phyloP scores from a whole-genome alignment of 2,329 filamentous ascomycete species.

The Chaetomium strumarium region DNA sequence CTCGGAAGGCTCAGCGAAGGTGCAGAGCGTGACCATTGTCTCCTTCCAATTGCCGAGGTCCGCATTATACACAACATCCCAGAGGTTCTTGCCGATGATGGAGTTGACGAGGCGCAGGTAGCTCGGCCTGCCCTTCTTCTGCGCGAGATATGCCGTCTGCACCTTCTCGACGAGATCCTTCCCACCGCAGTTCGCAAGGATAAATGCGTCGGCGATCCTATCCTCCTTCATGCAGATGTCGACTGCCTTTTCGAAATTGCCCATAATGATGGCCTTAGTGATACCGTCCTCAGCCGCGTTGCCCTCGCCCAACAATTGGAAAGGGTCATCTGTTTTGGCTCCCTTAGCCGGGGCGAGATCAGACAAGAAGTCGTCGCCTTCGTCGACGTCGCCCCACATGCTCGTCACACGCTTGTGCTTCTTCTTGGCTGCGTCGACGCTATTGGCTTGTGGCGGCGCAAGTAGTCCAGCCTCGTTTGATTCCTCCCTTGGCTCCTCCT shows the following conservation, averaged over 20 bases:
- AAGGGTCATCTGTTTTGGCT: slow-evolving; percentile 88
- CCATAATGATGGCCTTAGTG: slow-evolving; percentile 81
- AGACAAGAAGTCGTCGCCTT: slow-evolving; percentile 80
- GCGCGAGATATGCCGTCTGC: slow-evolving; percentile 82
- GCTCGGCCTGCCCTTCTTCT: slow-evolving; percentile 76
- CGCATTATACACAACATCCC: slow-evolving; percentile 97
- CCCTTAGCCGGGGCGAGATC: slow-evolving; percentile 82
- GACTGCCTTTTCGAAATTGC: slow-evolving; percentile 83
- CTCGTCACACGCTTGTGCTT: slow-evolving; percentile 61
- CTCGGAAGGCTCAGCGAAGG: slow-evolving; percentile 83
- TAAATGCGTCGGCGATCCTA: slow-evolving; percentile 90
- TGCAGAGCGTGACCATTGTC: slow-evolving; percentile 91
- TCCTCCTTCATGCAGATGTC: slow-evolving; percentile 85
- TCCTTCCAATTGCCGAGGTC: slow-evolving; percentile 94
- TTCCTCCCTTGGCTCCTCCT: slow-evolving; percentile 16
- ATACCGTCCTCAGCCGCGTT: slow-evolving; percentile 82
- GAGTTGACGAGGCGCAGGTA: slow-evolving; percentile 87
- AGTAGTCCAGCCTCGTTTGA: slow-evolving; percentile 25
- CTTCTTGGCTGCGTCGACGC: slow-evolving; percentile 44
- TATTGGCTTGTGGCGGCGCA: slow-evolving; percentile 36
- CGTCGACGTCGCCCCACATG: slow-evolving; percentile 70
- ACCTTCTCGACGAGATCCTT: slow-evolving; percentile 92
- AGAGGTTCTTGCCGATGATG: slow-evolving; percentile 92
- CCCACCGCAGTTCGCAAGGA: slow-evolving; percentile 94
- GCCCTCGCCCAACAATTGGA: slow-evolving; percentile 78